Conservation (phyloP, 1,284 basidiomycete genomes). For the Macrocystidia cucumis region DNA sequence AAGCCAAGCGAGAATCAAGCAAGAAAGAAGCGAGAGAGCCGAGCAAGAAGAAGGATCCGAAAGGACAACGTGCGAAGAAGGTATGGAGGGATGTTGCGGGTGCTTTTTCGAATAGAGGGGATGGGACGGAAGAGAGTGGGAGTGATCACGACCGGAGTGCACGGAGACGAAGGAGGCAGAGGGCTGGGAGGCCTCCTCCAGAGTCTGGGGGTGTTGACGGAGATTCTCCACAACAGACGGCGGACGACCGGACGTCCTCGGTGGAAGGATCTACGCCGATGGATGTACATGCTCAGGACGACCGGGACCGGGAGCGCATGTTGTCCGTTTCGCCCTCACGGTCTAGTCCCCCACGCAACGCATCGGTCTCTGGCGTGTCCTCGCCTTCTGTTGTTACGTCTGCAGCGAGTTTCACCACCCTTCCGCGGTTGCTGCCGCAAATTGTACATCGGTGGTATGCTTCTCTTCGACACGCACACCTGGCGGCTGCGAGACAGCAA, state of each 20-base stretch:
- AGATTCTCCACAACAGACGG: neutral
- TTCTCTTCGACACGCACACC: constrained; percentile 54
- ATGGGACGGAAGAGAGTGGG: constrained; percentile 6
- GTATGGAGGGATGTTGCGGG: constrained; percentile 48
- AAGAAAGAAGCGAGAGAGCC: constrained; percentile 34
- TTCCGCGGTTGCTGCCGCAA: constrained; percentile 27
- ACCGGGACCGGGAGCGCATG: no score
- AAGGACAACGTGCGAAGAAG: constrained; percentile 41
- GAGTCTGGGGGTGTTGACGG: no score
- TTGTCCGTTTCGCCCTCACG: constrained; percentile 1
- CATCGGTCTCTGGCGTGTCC: constrained; percentile 7
- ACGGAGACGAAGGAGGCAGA: no score
- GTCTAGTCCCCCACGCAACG: constrained; percentile 8
- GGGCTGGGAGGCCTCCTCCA: no score
- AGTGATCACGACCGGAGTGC: constrained; percentile 6
- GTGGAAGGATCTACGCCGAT: no score
- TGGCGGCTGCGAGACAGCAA: constrained; percentile 57
- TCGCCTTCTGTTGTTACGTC: constrained; percentile 13
- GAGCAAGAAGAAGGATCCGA: constrained; percentile 37
- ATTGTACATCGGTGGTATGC: constrained; percentile 45
- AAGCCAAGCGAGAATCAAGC: constrained; percentile 50
- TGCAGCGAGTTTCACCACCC: constrained; percentile 14
- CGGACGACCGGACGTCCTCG: neutral
- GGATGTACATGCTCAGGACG: no score
- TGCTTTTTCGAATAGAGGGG: constrained; percentile 21